Base-by-base conservation (phyloP, 345 rosid genomes). In the Hibiscus trionum region DNA sequence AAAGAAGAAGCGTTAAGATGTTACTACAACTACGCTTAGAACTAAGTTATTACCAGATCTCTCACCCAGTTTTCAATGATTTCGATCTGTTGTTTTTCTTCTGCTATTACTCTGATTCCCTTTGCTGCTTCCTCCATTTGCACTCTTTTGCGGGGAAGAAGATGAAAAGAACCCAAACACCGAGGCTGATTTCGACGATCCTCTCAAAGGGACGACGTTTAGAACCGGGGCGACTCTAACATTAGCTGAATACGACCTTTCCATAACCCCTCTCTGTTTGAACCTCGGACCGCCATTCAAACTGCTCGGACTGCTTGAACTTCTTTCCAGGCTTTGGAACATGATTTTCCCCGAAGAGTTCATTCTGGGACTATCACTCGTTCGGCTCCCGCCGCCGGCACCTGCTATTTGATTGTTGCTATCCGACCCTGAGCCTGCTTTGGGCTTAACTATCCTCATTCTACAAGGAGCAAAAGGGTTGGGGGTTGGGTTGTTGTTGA, bases 261-360 rank as follows among this genome's bases (percentile, higher is more conserved):
- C 98, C 91, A 95, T 86, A 11, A 47, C 15, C 1, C 97, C 97
- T 71, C 91, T 82, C 62, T 88, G 89, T 73, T 90, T 90, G 73
- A 75, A 73, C 49, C 88, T 89, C 2, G 93, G 93, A 11, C 97
- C 97, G 14, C 98, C 97, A 7, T 91, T 93, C 78, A 92, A 92
- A 75, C 86, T 90, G 50, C 99, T 90, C 3, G 99, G 99, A 79
- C 98, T 95, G 70, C 99, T 95, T 0, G 98, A 90, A 71, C 99
- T 95, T 81, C 99, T 85, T 82, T 87, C 98, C 66, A 95, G 76
- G 77, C 90, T 86, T 74, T 92, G 96, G 71, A 92, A 95, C 75
- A 95, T 95, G 29, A 95, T 87, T 71, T 93, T 95, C 52, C 99
- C 99, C 1, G 98, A 95, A 0, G 99, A 89, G 61, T 95, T 92